A percentile compares a stretch with the other conserved stretches of the same genome.
These are phyloP conservation scores for Saccharomycopsis sp. DNA, from an alignment of 805 yeast species.

Conservation along the genomic window DNA sequence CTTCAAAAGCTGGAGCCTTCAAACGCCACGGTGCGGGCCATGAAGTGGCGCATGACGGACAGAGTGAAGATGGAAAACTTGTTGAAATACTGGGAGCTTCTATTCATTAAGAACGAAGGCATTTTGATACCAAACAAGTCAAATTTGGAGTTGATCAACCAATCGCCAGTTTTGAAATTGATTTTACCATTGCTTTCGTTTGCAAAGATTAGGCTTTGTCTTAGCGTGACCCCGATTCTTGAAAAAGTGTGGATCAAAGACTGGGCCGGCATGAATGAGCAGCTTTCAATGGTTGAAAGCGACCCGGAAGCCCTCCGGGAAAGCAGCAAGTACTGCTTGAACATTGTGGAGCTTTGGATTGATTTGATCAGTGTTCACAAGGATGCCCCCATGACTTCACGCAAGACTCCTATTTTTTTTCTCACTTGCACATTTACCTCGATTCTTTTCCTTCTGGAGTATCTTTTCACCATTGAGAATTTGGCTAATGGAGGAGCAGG, in stretches of 20 bases:
- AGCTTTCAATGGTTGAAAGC: constrained; percentile 36
- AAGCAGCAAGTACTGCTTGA: constrained; percentile 47
- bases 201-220: constrained; percentile 57
- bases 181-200: constrained; percentile 58
- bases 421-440: constrained; percentile 62
- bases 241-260: constrained; percentile 54
- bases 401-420: constrained; percentile 69
- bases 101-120: constrained; percentile 57
- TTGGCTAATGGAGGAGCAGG: constrained; percentile 17
- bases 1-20: constrained; percentile 23
- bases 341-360: constrained; percentile 60
- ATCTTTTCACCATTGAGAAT: constrained; percentile 44
- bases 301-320: constrained; percentile 61
- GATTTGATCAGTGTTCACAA: constrained; percentile 57
- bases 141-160: constrained; percentile 37
- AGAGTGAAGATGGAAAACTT: constrained; percentile 51
- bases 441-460: constrained; percentile 53
- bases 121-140: constrained; percentile 43
- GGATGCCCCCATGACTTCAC: constrained; percentile 57
- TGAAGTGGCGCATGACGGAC: constrained; percentile 57
- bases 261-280: constrained; percentile 56
- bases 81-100: constrained; percentile 59
- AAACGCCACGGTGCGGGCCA: constrained; percentile 38
- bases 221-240: constrained; percentile 53
- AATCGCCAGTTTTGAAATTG: constrained; percentile 50